Evolutionary conservation across 345 rosid species (phyloP).

Genomic region (Dipteronia dyeriana): DNA sequence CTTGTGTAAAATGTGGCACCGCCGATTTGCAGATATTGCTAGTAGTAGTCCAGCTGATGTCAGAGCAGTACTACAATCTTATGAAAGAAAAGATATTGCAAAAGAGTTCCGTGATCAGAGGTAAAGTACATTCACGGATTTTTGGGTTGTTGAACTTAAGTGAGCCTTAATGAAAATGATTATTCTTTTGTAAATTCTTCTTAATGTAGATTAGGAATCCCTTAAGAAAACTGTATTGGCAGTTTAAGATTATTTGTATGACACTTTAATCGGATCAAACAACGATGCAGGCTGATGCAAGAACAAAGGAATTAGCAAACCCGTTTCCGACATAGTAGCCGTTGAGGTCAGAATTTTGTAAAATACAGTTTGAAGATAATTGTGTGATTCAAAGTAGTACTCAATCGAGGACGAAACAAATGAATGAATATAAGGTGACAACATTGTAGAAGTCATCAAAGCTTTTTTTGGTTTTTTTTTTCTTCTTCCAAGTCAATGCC

Average conservation of each 20-base stretch:
- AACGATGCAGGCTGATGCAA: constrained; percentile 68
- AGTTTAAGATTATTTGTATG: no score
- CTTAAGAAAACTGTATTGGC: no score
- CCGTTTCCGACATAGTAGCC: no score
- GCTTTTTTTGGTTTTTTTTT: constrained; percentile 5
- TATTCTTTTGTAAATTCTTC: no score
- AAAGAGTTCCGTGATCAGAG: constrained; percentile 87
- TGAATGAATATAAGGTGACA: background rate
- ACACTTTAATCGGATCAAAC: background rate
- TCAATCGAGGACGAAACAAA: background rate
- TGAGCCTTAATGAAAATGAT: no score
- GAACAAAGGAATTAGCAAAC: constrained; percentile 66
- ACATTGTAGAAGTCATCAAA: background rate
- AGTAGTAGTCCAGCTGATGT: constrained; percentile 80
- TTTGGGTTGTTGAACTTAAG: no score
- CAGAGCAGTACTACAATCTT: constrained; percentile 72
- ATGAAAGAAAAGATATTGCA: constrained; percentile 70
- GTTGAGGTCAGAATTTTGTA: constrained; percentile 33
- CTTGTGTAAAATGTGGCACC: background rate
- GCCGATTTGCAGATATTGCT: constrained; percentile 66
- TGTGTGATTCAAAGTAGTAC: background rate
- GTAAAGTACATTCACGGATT: constrained; percentile 28
- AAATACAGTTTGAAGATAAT: background rate
- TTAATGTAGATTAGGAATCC: no score
- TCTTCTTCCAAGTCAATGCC: background rate